A percentile compares a stretch with the other conserved stretches of the same genome.
These are phyloP conservation scores for Delonix regia DNA, from an alignment of 306 rosid genomes.

Conservation along the genomic window DNA sequence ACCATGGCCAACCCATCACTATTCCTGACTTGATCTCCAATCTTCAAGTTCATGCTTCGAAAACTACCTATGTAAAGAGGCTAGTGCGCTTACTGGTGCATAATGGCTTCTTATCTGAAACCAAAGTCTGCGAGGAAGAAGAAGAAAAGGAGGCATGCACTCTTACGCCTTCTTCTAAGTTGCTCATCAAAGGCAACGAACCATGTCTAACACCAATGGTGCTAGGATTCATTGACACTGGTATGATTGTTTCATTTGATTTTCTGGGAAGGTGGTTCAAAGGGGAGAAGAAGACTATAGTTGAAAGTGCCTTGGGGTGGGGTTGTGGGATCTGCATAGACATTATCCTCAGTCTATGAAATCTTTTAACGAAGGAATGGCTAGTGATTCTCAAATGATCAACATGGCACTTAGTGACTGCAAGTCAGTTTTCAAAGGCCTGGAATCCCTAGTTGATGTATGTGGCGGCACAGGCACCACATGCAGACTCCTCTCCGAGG, in stretches of 20 bases:
- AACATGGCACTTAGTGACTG: slow-evolving; percentile 43
- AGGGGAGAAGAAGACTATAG: slow-evolving; percentile 19
- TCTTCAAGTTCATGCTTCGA: slow-evolving; percentile 41
- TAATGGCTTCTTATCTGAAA: slow-evolving; percentile 39
- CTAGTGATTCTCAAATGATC: slow-evolving; percentile 47
- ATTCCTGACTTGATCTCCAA: slow-evolving; percentile 43
- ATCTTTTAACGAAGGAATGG: slow-evolving; percentile 46
- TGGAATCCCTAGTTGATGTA: slow-evolving; percentile 42
- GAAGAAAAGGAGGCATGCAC: slow-evolving; percentile 44
- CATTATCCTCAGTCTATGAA: slow-evolving; percentile 16
- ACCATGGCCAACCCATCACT: slow-evolving; percentile 46
- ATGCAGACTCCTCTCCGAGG: neutral
- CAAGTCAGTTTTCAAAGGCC: slow-evolving; percentile 42
- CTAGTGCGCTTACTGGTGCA: slow-evolving; percentile 52
- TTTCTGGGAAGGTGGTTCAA: slow-evolving; percentile 38
- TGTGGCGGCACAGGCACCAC: slow-evolving; percentile 41
- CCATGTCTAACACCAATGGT: slow-evolving; percentile 36
- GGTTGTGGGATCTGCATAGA: slow-evolving; percentile 30
- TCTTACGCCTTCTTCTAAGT: slow-evolving; percentile 40
- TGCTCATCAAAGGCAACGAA: slow-evolving; percentile 38
- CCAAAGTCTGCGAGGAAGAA: neutral
- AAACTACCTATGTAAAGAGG: slow-evolving; percentile 16
- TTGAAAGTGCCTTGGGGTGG: slow-evolving; percentile 34
- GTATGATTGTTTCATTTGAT: neutral
- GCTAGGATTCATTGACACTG: slow-evolving; percentile 19